Base-by-base conservation (phyloP, 2,329 filamentous ascomycete species). In the Neonectria sp. region DNA sequence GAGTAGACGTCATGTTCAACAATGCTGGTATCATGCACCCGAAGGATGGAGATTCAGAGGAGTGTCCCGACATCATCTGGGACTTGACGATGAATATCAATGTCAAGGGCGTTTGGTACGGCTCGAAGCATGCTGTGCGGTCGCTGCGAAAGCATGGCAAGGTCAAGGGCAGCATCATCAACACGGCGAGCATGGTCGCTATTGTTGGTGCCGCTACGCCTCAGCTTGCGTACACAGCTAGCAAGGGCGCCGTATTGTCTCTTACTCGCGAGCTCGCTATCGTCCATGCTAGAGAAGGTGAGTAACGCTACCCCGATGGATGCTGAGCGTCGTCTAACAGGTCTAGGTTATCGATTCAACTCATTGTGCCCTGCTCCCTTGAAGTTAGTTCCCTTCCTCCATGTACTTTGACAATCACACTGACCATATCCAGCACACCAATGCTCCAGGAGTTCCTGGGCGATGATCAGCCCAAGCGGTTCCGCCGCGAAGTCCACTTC, bases 21-120 rank as follows among this genome's bases (percentile, higher is more conserved):
- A 97, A 97, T 80, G 95, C 95, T 17, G 95, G 95, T 61, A 97
- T 97, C 81, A 97, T 97, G 95, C 95, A 97, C 83, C 90, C 90
- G 51, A 86, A 92, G 62, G 92, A 94, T 80, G 90, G 88, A 75
- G 91, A 94, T 81, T 93, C 95, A 49, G 84, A 96, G 78, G 88
- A 92, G 78, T 97, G 94, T 1, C 90, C 93, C 48, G 94, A 97
- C 83, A 90, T 89, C 75, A 95, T 97, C 84, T 97, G 95, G 95
- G 94, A 97, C 77, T 84, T 97, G 75, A 97, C 95, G 3, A 93
- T 96, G 71, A 90, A 89, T 78, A 96, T 97, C 85, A 97, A 97
- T 81, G 95, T 97, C 80, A 97, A 97, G 88, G 95, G 95, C 49
- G 95, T 97, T 21, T 97, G 95, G 95, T 97, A 90, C 79, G 95